Base-by-base conservation (phyloP, 169 alveolate genomes). In the Plasmodium vivax region DNA sequence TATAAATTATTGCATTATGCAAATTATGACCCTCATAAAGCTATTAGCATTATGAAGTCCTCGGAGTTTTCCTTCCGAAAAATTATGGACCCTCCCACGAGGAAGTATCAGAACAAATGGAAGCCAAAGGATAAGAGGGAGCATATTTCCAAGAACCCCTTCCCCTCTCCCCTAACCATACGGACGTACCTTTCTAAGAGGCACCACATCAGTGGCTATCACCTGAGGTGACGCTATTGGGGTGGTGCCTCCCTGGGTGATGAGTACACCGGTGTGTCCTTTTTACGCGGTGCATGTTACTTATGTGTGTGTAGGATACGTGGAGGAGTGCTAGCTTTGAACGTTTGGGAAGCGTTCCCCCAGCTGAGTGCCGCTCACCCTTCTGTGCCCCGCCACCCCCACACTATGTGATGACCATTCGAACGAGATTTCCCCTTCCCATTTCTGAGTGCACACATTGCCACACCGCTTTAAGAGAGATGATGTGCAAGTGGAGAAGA, bases 31-130 rank as follows among this genome's bases (percentile, higher is more conserved):
- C 98, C 98, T n/a, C 95, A 95, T 54, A 96, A 96, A 93, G 98
- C 98, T 30, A 77, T 97, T 73, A 96, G 96, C 94, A 87, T 96
- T 32, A 96, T 97, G 98, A 84, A 85, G n/a, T 83, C 93, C 32
- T 77, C 83, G 43, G 84, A 71, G 36, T 84, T 92, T 83, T 83
- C 82, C 8, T 92, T 84, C 47, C 32, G 92, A 85, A 96, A 94
- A 54, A 96, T 97, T 51, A 96, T 98, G 88, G 98, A 97, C 54
- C 98, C 98, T 2, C 98, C 98, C 14, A 93, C 96, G 47, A 85
- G 98, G 51, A 94, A 96, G 56, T 97, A 97, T 74, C 98, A 97
- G 88, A 97, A 97, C 96, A 97, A 97, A 92, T 97, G 98, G 98
- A 97, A 96, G 93, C 98, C 98, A 7, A 97, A 97, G 91, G 98